Conservation (phyloP, 2,329 filamentous ascomycete species). For the Rutstroemia sp. region DNA sequence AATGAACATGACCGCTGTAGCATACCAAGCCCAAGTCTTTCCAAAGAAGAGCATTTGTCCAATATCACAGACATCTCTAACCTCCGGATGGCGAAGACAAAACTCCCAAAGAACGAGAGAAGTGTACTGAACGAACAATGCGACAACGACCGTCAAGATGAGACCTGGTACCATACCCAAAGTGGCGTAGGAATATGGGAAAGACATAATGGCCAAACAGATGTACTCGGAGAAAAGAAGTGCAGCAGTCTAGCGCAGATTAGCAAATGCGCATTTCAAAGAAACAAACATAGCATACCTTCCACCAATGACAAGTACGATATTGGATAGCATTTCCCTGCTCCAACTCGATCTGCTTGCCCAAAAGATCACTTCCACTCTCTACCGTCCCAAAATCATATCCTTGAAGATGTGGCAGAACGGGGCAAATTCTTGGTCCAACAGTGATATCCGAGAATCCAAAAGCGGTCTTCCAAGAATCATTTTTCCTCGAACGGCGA, state of each 20-base stretch:
- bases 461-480: constrained; percentile 1
- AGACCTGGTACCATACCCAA: constrained; percentile 81
- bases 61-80: constrained; percentile 89
- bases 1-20: constrained; percentile 77
- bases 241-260: constrained; percentile 58
- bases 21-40: constrained; percentile 63
- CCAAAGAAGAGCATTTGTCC: constrained; percentile 94
- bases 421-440: constrained; percentile 25
- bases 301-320: constrained; percentile 88
- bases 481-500: neutral
- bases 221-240: constrained; percentile 94
- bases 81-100: constrained; percentile 82
- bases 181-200: constrained; percentile 85
- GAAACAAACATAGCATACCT: constrained; percentile 37
- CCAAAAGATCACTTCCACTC: constrained; percentile 29
- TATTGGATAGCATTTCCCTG: constrained; percentile 78
- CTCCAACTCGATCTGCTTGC: constrained; percentile 70
- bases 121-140: constrained; percentile 76
- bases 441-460: constrained; percentile 11
- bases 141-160: constrained; percentile 74
- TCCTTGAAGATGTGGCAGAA: constrained; percentile 26
- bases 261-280: neutral
- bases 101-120: constrained; percentile 69
- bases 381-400: constrained; percentile 17
- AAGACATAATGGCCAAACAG: constrained; percentile 88